A percentile compares a stretch with the other conserved stretches of the same genome.
phyloP scores from a whole-genome alignment of 352 stramenopile species.

The Phytophthora macrochlamydospora region DNA sequence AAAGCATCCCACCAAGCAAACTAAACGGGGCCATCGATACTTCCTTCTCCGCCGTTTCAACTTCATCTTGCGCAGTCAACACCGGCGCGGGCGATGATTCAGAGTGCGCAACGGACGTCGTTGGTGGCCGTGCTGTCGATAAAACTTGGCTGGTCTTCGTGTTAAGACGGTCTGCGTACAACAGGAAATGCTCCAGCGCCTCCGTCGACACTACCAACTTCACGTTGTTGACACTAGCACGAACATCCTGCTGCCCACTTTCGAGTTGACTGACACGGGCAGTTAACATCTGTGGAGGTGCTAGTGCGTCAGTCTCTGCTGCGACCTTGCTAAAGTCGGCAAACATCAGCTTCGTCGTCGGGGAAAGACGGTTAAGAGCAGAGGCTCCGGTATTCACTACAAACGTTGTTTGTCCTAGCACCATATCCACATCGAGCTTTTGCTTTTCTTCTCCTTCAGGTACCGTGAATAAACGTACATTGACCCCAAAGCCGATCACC shows the following conservation, averaged over 20 bases:
- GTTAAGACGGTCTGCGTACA: conserved; percentile 64
- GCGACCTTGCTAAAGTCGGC: conserved; percentile 52
- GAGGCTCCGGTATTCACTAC: conserved; percentile 52
- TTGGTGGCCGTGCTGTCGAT: conserved; percentile 44
- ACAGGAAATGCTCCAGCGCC: conserved; percentile 66
- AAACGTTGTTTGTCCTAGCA: conserved; percentile 55
- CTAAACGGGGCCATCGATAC: conserved; percentile 72
- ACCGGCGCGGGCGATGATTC: conserved; percentile 32
- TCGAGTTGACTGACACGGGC: conserved; percentile 50
- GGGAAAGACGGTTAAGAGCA: conserved; percentile 34
- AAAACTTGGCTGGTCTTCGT: conserved; percentile 59
- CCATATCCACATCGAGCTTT: conserved; percentile 56
- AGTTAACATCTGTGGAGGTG: conserved; percentile 50
- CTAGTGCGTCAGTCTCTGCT: conserved; percentile 26
- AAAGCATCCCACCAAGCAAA: conserved; percentile 55
- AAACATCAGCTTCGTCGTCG: conserved; percentile 58
- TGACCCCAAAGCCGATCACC: conserved; percentile 54
- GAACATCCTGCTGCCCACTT: conserved; percentile 49
- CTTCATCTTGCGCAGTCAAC: conserved; percentile 38
- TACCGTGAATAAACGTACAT: conserved; percentile 46
- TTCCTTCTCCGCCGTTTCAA: conserved; percentile 36
- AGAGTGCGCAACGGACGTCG: conserved; percentile 27
- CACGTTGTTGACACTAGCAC: conserved; percentile 51
- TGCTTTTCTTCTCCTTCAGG: conserved; percentile 49
- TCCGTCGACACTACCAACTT: conserved; percentile 46